Base-by-base conservation (phyloP, 2,329 filamentous ascomycete species). In the Didymella arachidicola region DNA sequence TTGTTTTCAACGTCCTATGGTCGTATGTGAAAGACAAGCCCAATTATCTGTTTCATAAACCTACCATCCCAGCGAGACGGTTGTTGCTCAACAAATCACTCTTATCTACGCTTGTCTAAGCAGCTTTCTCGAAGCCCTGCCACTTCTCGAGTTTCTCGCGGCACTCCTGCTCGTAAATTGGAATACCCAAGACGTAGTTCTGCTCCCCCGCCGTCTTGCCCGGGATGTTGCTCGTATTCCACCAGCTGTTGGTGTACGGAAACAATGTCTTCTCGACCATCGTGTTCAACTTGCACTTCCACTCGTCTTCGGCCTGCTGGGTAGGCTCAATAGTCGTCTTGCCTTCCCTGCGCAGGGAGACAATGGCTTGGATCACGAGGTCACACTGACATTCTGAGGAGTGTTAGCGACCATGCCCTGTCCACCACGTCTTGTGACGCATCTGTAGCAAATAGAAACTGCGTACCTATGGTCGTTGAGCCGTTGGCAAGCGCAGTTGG, bases 401-500 rank as follows among this genome's bases (percentile, higher is more conserved):
- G 34, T n/a, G 19, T 54, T 29, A 54, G 52, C 18, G 11, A 46
- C 12, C 12, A 10, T 30, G 8, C 27, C 47, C 41, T 14, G 10
- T 32, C 10, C 29, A 25, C 8, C 19, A 38, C 19, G 12, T 25
- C 6, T 25, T 8, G 1, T 4, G 8, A 41, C 18, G 7, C 18
- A 10, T 22, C 25, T 16, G 11, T n/a, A 36, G 11, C 18, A 43
- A 22, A n/a, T 4, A 45, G 29, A 11, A 12, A 34, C 59, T 56
- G 42, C 41, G 22, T 4, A 59, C 55, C 77, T 14, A 79, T 61
- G 56, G 76, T 78, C 10, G 72, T 76, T 0, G 79, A 77, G 2
- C 78, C 79, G 53, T 81, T 81, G 54, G 79, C 77, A 61, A 80
- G 74, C 7, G 79, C 75, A 2, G 79, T 81, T 0, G 79, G 79